These are phyloP conservation scores for Spathaspora girioi DNA, from an alignment of 805 yeast genomes.

Conservation along the genomic window DNA sequence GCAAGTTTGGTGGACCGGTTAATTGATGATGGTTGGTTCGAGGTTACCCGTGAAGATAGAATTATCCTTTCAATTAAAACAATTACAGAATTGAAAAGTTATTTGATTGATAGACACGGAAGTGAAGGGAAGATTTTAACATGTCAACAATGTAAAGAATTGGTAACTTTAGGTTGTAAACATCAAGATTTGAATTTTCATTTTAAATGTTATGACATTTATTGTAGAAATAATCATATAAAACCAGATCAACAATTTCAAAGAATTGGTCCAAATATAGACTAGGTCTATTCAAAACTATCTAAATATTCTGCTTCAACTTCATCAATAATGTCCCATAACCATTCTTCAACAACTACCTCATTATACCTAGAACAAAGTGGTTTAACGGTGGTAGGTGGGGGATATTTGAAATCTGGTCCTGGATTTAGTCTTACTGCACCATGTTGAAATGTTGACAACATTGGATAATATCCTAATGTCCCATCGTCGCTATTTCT, in stretches of 20 bases:
- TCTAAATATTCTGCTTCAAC: slow-evolving; percentile 61
- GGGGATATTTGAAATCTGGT: slow-evolving; percentile 49
- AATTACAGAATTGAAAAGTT: slow-evolving; percentile 45
- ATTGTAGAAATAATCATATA: slow-evolving; percentile 22
- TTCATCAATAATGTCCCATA: slow-evolving; percentile 84
- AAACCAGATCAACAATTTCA: slow-evolving; percentile 2
- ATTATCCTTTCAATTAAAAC: slow-evolving; percentile 39
- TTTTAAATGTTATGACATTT: slow-evolving; percentile 43
- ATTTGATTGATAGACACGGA: slow-evolving; percentile 43
- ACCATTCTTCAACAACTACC: slow-evolving; percentile 73
- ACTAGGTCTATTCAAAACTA: slow-evolving; percentile 23
- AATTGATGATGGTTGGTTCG: slow-evolving; percentile 54
- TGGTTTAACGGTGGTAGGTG: slow-evolving; percentile 38
- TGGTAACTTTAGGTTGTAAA: slow-evolving; percentile 49
- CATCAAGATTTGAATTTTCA: slow-evolving; percentile 46
- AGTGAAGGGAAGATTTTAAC: slow-evolving; percentile 33
- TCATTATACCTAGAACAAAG: slow-evolving; percentile 62
- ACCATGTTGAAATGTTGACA: slow-evolving; percentile 80
- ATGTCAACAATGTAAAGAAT: slow-evolving; percentile 51
- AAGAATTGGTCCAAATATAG: slow-evolving; percentile 6
- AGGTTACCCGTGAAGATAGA: slow-evolving; percentile 23
- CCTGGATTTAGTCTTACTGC: slow-evolving; percentile 68
- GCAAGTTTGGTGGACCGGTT: slow-evolving; percentile 35
- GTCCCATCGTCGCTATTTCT: slow-evolving; percentile 70
- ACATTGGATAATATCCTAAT: slow-evolving; percentile 88